Conservation (phyloP, 345 rosid species). For the Theobroma cacao region DNA sequence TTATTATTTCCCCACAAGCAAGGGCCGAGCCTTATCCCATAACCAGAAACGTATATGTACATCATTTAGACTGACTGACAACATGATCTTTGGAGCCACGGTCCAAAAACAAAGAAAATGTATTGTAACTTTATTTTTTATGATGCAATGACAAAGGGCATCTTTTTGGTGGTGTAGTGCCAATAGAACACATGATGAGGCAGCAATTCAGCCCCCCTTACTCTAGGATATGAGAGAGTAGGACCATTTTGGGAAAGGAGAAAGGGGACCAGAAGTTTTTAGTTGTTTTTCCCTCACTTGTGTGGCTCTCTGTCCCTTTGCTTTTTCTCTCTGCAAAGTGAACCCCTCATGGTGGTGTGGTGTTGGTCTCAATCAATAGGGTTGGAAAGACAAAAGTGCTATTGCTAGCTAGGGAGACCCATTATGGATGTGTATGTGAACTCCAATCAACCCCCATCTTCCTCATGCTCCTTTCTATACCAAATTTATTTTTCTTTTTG, state of each 20-base stretch:
- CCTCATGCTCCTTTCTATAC: constrained; percentile 19
- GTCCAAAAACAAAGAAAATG: too few species aligned
- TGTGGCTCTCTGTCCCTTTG: not conserved
- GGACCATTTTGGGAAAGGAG: not conserved
- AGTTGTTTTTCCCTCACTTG: not conserved
- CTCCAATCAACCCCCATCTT: not conserved
- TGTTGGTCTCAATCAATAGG: constrained; percentile 30
- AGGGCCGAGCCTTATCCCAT: not conserved
- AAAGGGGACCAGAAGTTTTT: constrained; percentile 12
- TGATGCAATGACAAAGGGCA: not conserved
- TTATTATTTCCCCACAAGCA: not conserved
- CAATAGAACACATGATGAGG: not conserved
- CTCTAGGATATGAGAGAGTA: not conserved
- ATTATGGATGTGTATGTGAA: not conserved
- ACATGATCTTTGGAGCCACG: too few species aligned
- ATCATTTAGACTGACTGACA: too few species aligned
- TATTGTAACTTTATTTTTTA: too few species aligned
- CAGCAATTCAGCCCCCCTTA: not conserved
- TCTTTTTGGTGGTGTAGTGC: not conserved
- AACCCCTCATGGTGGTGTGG: constrained; percentile 3
- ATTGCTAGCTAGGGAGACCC: constrained; percentile 3
- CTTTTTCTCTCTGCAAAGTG: constrained; percentile 10
- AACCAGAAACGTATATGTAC: too few species aligned
- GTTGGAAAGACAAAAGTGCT: constrained; percentile 9
- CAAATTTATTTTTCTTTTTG: not conserved